Evolutionary conservation across 2,329 filamentous ascomycete species (phyloP), one percentile per base, ranked within the genome.

Genomic region (Hypoxylon sp.): DNA sequence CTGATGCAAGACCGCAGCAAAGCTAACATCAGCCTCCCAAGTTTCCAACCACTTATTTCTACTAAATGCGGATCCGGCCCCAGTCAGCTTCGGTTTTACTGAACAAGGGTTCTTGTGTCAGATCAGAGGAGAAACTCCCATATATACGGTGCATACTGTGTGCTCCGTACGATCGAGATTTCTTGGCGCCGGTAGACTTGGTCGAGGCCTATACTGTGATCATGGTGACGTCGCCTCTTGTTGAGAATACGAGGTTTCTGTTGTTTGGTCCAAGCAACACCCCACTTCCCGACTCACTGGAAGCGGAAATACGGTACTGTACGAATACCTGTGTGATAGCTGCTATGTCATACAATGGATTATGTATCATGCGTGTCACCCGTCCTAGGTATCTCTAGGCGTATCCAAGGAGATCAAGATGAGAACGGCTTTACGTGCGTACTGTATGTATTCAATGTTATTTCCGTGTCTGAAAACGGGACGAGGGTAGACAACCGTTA

Each of bases 241-340:
- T 62, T 62, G 63, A 57, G 67, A 72, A 72, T 72, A 72, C 70
- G 70, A 72, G 70, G 64, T 72, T 67, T 65, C 48, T 33, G 60
- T 44, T 61, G 58, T 53, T 66, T 68, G 39, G 55, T 50, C 52
- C 17, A 54, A 53, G 13, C 50, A 54, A 58, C 51, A 52, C 67
- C 67, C 70, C 67, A 70, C 67, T 51, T 42, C 26, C 26, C 26
- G 39, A 47, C 11, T 46, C 5, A 29, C 14, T 51, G 8, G n/a
- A 52, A 33, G 10, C 26, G 22, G 37, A 31, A 46, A 31, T 33
- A 33, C 53, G 26, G 33, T 53, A 31, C 6, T 22, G n/a, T 3
- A 46, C 39, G 26, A 46, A 46, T 56, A 56, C 26, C 31, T 46
- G 19, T 11, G 13, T 2, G 5, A 26, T 39, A 37, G 33, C 33